Conservation (phyloP, 495 filamentous ascomycete genomes). For the Penicillium dipodomyicola region DNA sequence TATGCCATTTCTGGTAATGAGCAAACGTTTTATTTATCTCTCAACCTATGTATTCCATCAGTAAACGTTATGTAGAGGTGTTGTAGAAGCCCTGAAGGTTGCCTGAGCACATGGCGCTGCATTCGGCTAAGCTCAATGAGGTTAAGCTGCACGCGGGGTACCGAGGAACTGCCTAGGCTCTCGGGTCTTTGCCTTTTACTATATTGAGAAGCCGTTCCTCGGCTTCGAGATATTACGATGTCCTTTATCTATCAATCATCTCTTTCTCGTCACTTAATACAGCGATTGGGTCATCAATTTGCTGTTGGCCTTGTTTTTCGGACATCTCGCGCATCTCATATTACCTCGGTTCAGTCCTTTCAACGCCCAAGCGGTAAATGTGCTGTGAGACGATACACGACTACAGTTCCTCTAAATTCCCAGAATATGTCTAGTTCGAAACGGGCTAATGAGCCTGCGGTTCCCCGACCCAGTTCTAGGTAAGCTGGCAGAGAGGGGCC, state of each 20-base stretch:
- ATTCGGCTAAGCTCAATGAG: conserved; percentile 22
- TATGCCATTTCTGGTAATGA: conserved; percentile 28
- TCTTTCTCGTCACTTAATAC: conserved; percentile 10
- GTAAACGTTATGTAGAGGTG: neutral
- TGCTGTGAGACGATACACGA: conserved; percentile 13
- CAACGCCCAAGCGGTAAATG: neutral
- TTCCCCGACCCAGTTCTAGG: conserved; percentile 41
- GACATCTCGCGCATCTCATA: neutral
- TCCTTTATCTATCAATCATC: conserved; percentile 7
- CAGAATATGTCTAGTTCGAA: conserved; percentile 25
- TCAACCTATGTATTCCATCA: neutral
- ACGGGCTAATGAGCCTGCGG: conserved; percentile 23
- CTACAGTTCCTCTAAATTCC: conserved; percentile 2
- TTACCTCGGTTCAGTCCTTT: neutral
- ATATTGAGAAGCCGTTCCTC: conserved; percentile 6
- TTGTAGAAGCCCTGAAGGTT: neutral
- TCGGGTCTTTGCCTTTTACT: conserved; percentile 19
- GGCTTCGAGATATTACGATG: conserved; percentile 13
- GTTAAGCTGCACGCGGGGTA: conserved; percentile 30
- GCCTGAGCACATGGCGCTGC: conserved; percentile 19
- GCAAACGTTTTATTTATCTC: conserved; percentile 12
- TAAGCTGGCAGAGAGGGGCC: conserved; percentile 3
- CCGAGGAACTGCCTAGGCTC: conserved; percentile 30
- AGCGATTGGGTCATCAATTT: neutral
- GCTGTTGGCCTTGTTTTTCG: neutral